Percentiles rank a stretch among this genome's conserved stretches.
phyloP scores from a whole-genome alignment of 2,329 filamentous ascomycete genomes.

The Alternaria rosae region DNA sequence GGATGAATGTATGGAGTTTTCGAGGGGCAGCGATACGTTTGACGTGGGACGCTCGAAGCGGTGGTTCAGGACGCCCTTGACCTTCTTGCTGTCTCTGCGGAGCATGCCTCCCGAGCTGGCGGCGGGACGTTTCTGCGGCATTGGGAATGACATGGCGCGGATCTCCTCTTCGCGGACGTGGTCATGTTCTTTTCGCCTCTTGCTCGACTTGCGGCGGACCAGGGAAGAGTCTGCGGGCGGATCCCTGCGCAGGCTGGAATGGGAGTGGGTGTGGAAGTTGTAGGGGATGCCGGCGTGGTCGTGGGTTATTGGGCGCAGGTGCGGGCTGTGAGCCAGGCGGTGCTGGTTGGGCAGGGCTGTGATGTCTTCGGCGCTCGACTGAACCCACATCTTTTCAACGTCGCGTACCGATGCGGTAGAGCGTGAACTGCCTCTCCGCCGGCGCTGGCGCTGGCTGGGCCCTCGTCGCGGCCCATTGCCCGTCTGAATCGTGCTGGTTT shows the following conservation, averaged over 20 bases:
- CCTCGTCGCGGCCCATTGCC: slow-evolving; percentile 35
- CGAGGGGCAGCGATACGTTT: slow-evolving; percentile 76
- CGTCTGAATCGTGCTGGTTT: slow-evolving; percentile 27
- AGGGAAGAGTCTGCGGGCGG: slow-evolving; percentile 64
- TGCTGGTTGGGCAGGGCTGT: slow-evolving; percentile 55
- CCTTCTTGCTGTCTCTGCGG: slow-evolving; percentile 71
- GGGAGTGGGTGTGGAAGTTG: slow-evolving; percentile 52
- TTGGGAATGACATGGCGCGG: slow-evolving; percentile 77
- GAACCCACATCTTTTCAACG: slow-evolving; percentile 35
- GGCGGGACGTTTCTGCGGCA: slow-evolving; percentile 69
- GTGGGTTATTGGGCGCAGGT: slow-evolving; percentile 55
- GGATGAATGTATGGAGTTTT: slow-evolving; percentile 77
- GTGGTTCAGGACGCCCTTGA: slow-evolving; percentile 63
- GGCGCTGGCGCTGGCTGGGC: slow-evolving; percentile 36
- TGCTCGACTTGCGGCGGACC: slow-evolving; percentile 75
- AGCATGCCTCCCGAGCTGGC: slow-evolving; percentile 67
- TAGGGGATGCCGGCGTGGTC: slow-evolving; percentile 54
- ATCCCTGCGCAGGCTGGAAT: slow-evolving; percentile 61
- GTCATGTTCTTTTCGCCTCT: slow-evolving; percentile 68
- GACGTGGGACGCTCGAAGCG: slow-evolving; percentile 70
- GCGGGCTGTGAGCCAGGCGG: slow-evolving; percentile 55
- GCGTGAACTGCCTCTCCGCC: slow-evolving; percentile 43
- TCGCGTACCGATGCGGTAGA: slow-evolving; percentile 43
- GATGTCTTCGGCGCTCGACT: slow-evolving; percentile 53
- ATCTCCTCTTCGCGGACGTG: slow-evolving; percentile 86